A percentile compares a stretch with the other conserved stretches of the same genome.
Evolutionary conservation across 257 asterid species (phyloP).

Genomic region (Cruciata laevipes): DNA sequence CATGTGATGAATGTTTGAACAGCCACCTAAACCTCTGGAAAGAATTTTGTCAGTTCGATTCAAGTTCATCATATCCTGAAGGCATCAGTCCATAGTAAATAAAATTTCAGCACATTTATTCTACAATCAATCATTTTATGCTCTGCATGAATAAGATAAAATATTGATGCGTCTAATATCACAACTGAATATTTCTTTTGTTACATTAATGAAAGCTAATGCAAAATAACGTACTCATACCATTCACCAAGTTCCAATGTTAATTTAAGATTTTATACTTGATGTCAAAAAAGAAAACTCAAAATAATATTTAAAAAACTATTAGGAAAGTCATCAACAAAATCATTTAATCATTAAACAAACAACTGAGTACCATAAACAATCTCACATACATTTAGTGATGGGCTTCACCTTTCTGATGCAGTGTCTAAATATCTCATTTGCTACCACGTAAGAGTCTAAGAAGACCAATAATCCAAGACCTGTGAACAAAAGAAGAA

Average conservation of each 20-base stretch:
- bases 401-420: slow-evolving; percentile 57
- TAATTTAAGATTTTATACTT: neutral
- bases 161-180: too few relatives aligned
- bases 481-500: slow-evolving; percentile 39
- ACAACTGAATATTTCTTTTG: too few relatives aligned
- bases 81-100: neutral
- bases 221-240: too few relatives aligned
- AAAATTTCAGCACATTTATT: neutral
- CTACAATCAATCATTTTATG: slow-evolving; percentile 6
- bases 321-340: slow-evolving; percentile 21
- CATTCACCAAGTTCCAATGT: too few relatives aligned
- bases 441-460: slow-evolving; percentile 96
- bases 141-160: neutral
- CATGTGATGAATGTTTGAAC: slow-evolving; percentile 79
- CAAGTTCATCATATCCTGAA: slow-evolving; percentile 86
- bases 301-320: slow-evolving; percentile 6
- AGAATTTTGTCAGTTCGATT: slow-evolving; percentile 60
- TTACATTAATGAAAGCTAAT: too few relatives aligned
- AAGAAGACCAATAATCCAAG: slow-evolving; percentile 79
- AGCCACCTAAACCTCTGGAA: slow-evolving; percentile 59
- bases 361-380: neutral
- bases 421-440: slow-evolving; percentile 92
- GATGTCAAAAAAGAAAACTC: slow-evolving; percentile 7
- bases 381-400: slow-evolving; percentile 7
- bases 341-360: slow-evolving; percentile 8